Percentiles rank a stretch among this genome's conserved stretches.
Evolutionary conservation across 2,329 filamentous ascomycete species (phyloP).

Genomic region (Hortaea sp.): DNA sequence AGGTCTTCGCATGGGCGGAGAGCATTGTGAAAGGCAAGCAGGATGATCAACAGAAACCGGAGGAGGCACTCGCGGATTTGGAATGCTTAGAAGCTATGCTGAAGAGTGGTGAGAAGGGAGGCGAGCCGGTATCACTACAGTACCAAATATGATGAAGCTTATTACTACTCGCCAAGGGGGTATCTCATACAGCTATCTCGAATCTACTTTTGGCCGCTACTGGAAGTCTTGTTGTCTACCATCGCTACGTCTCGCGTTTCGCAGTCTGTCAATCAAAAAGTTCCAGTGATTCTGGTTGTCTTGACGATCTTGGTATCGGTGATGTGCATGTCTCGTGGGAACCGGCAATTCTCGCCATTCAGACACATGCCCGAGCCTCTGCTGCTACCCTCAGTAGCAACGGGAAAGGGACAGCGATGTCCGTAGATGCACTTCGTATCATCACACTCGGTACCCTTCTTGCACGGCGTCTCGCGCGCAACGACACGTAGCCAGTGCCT

Average conservation of each 20-base stretch:
- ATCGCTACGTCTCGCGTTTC: no score
- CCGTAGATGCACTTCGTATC: conserved; percentile 55
- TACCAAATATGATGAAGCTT: conserved; percentile 7
- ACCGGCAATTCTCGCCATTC: conserved; percentile 49
- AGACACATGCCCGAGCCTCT: conserved; percentile 45
- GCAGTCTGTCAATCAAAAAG: conserved; percentile 1
- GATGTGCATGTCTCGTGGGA: conserved; percentile 46
- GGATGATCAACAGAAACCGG: conserved; percentile 44
- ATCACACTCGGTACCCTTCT: conserved; percentile 46
- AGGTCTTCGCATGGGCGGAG: conserved; percentile 53
- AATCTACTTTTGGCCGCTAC: no score
- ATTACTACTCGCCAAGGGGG: no score
- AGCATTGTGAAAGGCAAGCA: conserved; percentile 38
- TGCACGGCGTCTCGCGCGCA: conserved; percentile 53
- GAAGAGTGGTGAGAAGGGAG: conserved; percentile 31
- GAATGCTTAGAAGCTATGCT: conserved; percentile 43
- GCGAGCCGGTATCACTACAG: conserved; percentile 23
- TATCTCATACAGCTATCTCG: no score
- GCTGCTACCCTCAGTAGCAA: conserved; percentile 28
- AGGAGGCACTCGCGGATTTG: conserved; percentile 52
- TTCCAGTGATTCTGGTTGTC: conserved; percentile 27
- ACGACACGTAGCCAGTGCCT: conserved; percentile 46
- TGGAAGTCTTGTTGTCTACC: no score
- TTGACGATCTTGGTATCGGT: conserved; percentile 49
- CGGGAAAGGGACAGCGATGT: conserved; percentile 49